phyloP scores from a whole-genome alignment of 805 yeast species.

The Candida endomychidarum region DNA sequence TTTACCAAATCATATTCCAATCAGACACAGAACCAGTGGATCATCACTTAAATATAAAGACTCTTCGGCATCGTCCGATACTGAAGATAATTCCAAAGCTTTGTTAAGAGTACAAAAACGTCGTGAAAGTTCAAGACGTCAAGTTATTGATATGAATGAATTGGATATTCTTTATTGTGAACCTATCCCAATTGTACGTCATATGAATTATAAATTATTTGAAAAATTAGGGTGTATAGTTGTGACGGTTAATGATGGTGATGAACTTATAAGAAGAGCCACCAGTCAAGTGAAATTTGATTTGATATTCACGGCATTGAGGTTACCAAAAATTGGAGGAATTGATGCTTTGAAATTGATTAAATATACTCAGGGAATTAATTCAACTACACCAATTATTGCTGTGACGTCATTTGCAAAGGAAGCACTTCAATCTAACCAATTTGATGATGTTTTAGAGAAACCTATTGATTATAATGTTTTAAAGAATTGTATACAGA shows the following conservation, averaged over 20 bases:
- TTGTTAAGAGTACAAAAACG: conserved; percentile 53
- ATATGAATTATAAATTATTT: conserved; percentile 60
- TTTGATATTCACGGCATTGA: conserved; percentile 72
- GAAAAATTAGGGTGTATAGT: conserved; percentile 77
- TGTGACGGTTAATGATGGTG: conserved; percentile 73
- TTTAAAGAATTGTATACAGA: conserved; percentile 23
- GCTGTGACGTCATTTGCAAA: conserved; percentile 70
- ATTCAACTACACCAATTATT: conserved; percentile 72
- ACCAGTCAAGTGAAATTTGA: conserved; percentile 85
- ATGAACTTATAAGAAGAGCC: conserved; percentile 76
- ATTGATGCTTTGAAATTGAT: conserved; percentile 76
- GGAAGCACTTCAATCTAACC: conserved; percentile 56
- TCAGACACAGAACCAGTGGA: conserved; percentile 22
- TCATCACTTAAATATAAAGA: conserved; percentile 29
- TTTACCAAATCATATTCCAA: conserved; percentile 2
- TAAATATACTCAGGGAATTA: conserved; percentile 72
- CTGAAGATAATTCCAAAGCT: conserved; percentile 41
- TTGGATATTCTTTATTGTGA: conserved; percentile 81
- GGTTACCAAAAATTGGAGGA: conserved; percentile 65
- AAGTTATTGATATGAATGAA: conserved; percentile 25
- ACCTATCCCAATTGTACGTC: conserved; percentile 80
- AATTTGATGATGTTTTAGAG: conserved; percentile 70
- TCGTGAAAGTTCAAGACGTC: conserved; percentile 49
- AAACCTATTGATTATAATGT: conserved; percentile 52
- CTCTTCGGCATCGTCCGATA: conserved; percentile 62